Percentiles rank a stretch among this genome's conserved stretches.
Evolutionary conservation across 495 filamentous ascomycete genomes (phyloP).

Genomic region (Parathielavia hyrcaniae): DNA sequence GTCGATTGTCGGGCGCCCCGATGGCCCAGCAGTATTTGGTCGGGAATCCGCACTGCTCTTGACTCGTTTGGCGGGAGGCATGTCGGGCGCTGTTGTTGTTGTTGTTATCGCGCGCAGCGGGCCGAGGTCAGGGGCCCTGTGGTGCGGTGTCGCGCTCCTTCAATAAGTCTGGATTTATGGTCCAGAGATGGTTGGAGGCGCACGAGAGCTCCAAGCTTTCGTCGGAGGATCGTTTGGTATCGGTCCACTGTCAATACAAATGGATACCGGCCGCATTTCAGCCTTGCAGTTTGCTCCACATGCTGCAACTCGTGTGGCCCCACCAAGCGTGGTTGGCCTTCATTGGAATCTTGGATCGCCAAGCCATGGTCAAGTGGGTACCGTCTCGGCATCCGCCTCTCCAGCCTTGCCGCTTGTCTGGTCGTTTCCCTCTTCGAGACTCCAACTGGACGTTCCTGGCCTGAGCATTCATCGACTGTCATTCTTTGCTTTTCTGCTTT

Average conservation of each 20-base stretch:
- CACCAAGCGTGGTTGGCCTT: neutral
- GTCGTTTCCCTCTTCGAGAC: neutral
- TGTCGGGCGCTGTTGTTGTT: no score
- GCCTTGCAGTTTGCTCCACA: constrained; percentile 9
- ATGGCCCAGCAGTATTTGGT: constrained; percentile 32
- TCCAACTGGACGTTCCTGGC: neutral
- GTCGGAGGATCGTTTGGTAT: neutral
- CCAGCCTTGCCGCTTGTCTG: constrained; percentile 5
- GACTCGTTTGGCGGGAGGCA: constrained; percentile 47
- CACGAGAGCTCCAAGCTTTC: constrained; percentile 10
- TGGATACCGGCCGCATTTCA: constrained; percentile 1
- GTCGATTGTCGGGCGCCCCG: constrained; percentile 37
- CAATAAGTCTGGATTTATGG: constrained; percentile 9
- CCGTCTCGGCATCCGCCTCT: neutral
- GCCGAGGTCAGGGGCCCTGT: neutral
- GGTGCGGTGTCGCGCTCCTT: constrained; percentile 16
- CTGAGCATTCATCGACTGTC: neutral
- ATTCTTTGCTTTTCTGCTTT: neutral
- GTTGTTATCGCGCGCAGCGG: constrained; percentile 19
- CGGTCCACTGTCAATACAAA: no score
- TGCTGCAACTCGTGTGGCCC: neutral
- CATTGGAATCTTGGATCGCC: neutral
- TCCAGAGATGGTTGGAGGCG: no score
- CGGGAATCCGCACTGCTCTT: constrained; percentile 40
- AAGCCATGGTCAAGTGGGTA: neutral